Base-by-base conservation (phyloP, 2,329 filamentous ascomycete genomes). In the Aspergillus melleus region DNA sequence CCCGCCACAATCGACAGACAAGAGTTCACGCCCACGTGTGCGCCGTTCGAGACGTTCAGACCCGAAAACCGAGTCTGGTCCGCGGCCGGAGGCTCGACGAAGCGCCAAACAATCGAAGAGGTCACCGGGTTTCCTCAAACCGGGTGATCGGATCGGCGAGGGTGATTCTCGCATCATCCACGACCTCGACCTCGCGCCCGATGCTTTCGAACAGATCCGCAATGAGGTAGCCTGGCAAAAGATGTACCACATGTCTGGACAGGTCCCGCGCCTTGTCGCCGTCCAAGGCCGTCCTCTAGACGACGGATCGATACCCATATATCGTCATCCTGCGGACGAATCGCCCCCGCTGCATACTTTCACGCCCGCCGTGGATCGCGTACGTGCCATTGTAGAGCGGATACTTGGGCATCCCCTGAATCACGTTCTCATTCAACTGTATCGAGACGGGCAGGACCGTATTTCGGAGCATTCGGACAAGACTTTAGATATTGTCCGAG, bases 381-480 rank as follows among this genome's bases (percentile, higher is more conserved):
- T 98, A 60, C 88, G 88, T 60, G 74, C 78, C 14, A 83, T 84
- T 57, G 88, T 92, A 0, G 91, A 96, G 73, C 81, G 84, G 58
- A 80, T 86, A 16, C 82, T 96, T 1, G 89, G 90, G 0, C 95
- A 98, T 69, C 79, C 85, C 0, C 77, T 99, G 47, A 99, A 99
- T 70, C 95, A 99, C 72, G 93, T 88, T 1, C 79, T 99, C 52
- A 96, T 99, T 50, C 95, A 99, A 71, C 85, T 92, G 59, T 99
- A 99, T 71, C 90, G 95, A n/a, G 84, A 85, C 66, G 91, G 94
- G 2, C 87, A 86, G 52, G 95, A 99, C 76, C 92, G 92, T 72
- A 99, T 99, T 63, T 95, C 91, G 0, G 95, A 99, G 72, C 95
- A 99, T 72, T 96, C 92, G 44, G 95, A 99, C 74, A 99, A 99